Base-by-base conservation (phyloP, 768 basidiomycete genomes). In the Termitomyces titanicus region DNA sequence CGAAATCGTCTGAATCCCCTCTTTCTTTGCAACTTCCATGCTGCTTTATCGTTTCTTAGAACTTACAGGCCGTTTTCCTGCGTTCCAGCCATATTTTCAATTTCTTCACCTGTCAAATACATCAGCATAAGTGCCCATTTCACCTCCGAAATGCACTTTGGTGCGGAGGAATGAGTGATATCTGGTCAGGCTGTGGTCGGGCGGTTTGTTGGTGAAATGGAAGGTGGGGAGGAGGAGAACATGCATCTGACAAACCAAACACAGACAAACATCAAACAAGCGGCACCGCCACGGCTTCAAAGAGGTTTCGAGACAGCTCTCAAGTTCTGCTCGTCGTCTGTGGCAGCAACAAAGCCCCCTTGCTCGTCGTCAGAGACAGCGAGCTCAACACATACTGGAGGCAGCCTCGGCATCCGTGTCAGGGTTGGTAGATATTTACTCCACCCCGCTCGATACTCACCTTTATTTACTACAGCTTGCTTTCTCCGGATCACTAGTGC, bases 191-290 rank as follows among this genome's bases (percentile, higher is more conserved):
- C 18, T 37, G 12, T 20, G 8, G 17, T 34, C 34, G 45, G 47
- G 42, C n/a, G 38, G 33, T 39, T 57, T 27, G 35, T 51, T 33
- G 17, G 58, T 40, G n/a, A 40, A 20, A 47, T 53, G 61, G 58
- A 62, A 59, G 54, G 42, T 29, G 53, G 50, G 12, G 60, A 58
- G 56, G 60, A 61, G 60, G 60, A 58, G 60, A 58, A 35, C 53
- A 58, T 57, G 15, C 46, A 47, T 56, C 22, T 43, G 54, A 43
- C 20, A 35, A 27, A 51, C 11, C 47, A 57, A 62, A 62, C 37
- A 60, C 11, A 5, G 38, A 25, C 56, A 62, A 60, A 62, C 38
- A 62, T 56, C 38, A 60, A 62, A 57, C 57, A 62, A 57, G 56
- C 47, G 50, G 56, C 61, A 60, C 59, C 47, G 59, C 61, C 58